Percentiles rank a stretch among this genome's conserved stretches.
Conservation (phyloP, 306 rosid genomes). For the Pyrus pyrifolia region DNA sequence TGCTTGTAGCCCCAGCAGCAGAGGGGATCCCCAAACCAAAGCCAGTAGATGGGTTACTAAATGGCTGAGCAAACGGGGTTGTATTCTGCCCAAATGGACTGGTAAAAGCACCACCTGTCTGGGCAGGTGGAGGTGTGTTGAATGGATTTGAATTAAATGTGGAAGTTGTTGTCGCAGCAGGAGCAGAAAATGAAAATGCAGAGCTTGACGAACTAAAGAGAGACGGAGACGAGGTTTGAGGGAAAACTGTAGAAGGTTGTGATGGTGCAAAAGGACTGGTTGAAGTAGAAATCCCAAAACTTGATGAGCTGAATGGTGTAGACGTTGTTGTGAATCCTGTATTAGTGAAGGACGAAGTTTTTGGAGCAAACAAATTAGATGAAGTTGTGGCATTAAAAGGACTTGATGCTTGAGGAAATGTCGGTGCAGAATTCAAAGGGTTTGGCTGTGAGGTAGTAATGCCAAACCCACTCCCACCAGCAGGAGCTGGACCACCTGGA, state of each 20-base stretch:
- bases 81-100: slow-evolving; percentile 44
- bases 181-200: slow-evolving; percentile 42
- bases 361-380: slow-evolving; percentile 61
- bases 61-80: slow-evolving; percentile 36
- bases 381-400: slow-evolving; percentile 46
- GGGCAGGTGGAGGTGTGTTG: slow-evolving; percentile 42
- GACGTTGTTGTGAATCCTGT: slow-evolving; percentile 46
- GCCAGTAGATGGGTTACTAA: slow-evolving; percentile 49
- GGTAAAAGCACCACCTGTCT: slow-evolving; percentile 15
- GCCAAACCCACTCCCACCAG: slow-evolving; percentile 49
- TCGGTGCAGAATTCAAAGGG: slow-evolving; percentile 41
- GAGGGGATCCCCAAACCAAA: slow-evolving; percentile 45
- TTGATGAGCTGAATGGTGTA: slow-evolving; percentile 55
- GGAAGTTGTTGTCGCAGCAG: slow-evolving; percentile 40
- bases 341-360: slow-evolving; percentile 45
- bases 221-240: slow-evolving; percentile 41
- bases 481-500: slow-evolving; percentile 79
- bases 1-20: slow-evolving; percentile 40
- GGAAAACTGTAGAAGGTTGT: slow-evolving; percentile 27
- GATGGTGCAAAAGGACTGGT: slow-evolving; percentile 38
- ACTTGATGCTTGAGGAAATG: slow-evolving; percentile 60
- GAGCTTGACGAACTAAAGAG: slow-evolving; percentile 35
- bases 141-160: slow-evolving; percentile 50
- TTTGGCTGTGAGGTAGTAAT: slow-evolving; percentile 47
- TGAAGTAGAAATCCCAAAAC: slow-evolving; percentile 43